Base-by-base conservation (phyloP, 2,329 filamentous ascomycete species). In the Nemania sp. region DNA sequence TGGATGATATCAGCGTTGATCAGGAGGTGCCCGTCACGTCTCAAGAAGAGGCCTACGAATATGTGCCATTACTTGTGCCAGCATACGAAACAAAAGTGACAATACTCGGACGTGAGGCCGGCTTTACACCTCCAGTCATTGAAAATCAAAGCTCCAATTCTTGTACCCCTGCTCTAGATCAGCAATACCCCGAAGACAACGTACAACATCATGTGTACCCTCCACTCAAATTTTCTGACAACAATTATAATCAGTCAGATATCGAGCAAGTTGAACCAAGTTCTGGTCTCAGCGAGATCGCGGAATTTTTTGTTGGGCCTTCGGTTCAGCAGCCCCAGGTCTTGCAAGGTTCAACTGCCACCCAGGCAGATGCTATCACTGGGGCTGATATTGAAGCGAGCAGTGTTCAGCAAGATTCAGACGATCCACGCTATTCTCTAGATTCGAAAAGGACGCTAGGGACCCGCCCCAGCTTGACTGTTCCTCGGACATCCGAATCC, bases 11-110 rank as follows among this genome's bases (percentile, higher is more conserved):
- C 18, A 62, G 42, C 37, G 68, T 49, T 59, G 65, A n/a, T 53
- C 71, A 59, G 25, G 64, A 35, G 60, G 73, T 59, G 67, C 75
- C 40, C 71, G 69, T 75, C 54, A 65, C 66, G n/a, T 72, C 76
- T 53, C 72, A 71, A 58, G 73, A 74, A 35, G 71, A 74, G 42
- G 72, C 73, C 35, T 79, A 79, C 47, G 76, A 80, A 59, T 74
- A 75, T n/a, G 71, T 73, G 49, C 77, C 79, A 10, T 77, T 74
- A 57, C 68, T 68, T 13, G 72, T 76, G 21, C 67, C 73, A 15
- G 69, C 76, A n/a, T 73, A 78, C 51, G 76, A 79, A 63, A 81
- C 81, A 10, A 81, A 79, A 17, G 79, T 83, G 53, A 81, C 80
- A 5, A 80, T 84, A 43, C 69, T 84, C 34, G 78, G 80, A 9